phyloP scores from a whole-genome alignment of 2,329 filamentous ascomycete species.

The Fonsecaea pedrosoi region DNA sequence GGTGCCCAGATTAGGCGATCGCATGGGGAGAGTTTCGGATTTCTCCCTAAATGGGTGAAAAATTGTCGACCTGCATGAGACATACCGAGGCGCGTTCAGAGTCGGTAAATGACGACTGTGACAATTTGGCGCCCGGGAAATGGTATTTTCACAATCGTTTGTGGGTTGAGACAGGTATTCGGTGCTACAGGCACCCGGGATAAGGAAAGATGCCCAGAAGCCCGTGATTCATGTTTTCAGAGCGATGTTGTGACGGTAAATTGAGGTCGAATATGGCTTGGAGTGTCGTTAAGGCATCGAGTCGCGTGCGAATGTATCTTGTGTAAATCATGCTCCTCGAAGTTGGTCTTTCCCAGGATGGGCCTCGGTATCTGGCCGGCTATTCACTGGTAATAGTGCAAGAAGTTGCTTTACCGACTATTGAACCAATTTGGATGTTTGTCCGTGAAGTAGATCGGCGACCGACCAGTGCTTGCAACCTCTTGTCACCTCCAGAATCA shows the following conservation, averaged over 20 bases:
- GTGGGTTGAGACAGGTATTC: background rate
- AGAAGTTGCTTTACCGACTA: background rate
- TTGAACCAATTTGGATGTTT: constrained; percentile 7
- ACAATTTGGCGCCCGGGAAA: background rate
- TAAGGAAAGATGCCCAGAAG: background rate
- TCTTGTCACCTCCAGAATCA: constrained; percentile 4
- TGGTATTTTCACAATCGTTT: background rate
- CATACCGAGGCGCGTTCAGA: constrained; percentile 21
- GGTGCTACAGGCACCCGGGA: background rate
- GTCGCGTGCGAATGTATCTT: background rate
- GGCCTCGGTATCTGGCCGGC: constrained; percentile 26
- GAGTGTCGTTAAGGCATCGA: background rate
- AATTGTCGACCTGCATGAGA: constrained; percentile 19
- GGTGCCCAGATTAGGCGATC: constrained; percentile 7
- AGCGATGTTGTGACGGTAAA: background rate
- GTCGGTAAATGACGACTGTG: background rate
- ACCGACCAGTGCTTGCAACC: background rate
- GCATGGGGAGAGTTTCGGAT: background rate
- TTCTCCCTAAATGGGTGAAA: background rate
- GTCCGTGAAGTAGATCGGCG: background rate
- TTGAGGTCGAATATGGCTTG: background rate
- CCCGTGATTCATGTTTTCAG: background rate
- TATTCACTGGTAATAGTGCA: constrained; percentile 5
- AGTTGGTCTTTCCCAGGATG: background rate
- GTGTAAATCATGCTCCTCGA: background rate